phyloP scores from a whole-genome alignment of 1,284 basidiomycete species.

The Cutaneotrichosporon daszewskae region DNA sequence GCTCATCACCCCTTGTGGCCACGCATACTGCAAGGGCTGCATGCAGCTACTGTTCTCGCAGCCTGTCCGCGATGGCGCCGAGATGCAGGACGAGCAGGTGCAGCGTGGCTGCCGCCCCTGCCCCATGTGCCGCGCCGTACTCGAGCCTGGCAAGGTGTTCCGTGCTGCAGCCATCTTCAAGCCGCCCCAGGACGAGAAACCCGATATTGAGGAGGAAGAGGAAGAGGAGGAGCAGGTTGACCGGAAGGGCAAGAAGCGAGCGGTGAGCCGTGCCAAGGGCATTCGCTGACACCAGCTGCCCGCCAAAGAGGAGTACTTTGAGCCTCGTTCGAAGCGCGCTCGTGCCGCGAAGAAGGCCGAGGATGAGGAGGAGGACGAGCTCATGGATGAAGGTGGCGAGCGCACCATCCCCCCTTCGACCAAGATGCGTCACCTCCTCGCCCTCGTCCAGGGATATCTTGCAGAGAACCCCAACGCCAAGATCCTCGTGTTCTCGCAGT shows the following conservation, averaged over 20 bases:
- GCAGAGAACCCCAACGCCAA: constrained; percentile 27
- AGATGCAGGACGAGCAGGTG: constrained; percentile 29
- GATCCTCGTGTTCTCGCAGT: constrained; percentile 41
- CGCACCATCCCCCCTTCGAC: constrained; percentile 26
- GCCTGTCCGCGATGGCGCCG: constrained; percentile 19
- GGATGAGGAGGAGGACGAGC: constrained; percentile 3
- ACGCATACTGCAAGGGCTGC: constrained; percentile 41
- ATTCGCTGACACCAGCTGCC: neutral
- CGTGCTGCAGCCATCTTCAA: constrained; percentile 34
- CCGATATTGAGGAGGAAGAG: constrained; percentile 8
- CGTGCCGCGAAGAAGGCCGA: constrained; percentile 4
- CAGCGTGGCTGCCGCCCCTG: constrained; percentile 30
- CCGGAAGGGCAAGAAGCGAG: constrained; percentile 32
- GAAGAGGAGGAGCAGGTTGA: neutral
- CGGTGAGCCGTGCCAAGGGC: constrained; percentile 15
- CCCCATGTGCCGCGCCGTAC: constrained; percentile 38
- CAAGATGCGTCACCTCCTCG: constrained; percentile 37
- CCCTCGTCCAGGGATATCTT: constrained; percentile 25
- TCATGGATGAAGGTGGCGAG: no score
- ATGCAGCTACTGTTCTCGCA: constrained; percentile 33
- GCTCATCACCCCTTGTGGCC: constrained; percentile 37
- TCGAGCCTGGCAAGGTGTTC: constrained; percentile 33
- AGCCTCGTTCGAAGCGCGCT: constrained; percentile 5
- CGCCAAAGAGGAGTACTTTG: neutral
- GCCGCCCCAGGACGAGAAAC: constrained; percentile 19